These are phyloP conservation scores for Typha latifolia DNA, from an alignment of 176 grass and related monocot species.

Conservation along the genomic window DNA sequence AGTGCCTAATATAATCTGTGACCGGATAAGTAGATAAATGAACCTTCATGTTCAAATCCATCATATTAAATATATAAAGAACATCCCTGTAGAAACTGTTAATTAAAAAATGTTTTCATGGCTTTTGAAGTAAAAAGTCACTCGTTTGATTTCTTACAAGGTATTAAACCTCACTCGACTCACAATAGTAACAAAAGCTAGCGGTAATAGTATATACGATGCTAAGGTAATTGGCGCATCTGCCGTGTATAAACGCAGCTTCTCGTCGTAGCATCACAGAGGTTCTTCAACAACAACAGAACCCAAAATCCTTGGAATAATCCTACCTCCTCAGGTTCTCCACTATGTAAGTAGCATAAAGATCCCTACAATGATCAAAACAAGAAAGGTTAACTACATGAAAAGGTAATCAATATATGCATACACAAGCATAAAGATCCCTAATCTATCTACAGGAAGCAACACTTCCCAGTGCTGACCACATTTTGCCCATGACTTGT, in stretches of 20 bases:
- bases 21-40: no score
- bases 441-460: background rate
- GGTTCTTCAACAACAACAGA: background rate
- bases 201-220: background rate
- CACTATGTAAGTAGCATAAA: slow-evolving; percentile 85
- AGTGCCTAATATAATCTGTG: no score
- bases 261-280: no score
- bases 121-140: no score
- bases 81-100: no score
- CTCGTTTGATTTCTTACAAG: no score
- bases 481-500: background rate
- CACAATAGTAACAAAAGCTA: no score
- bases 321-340: slow-evolving; percentile 82
- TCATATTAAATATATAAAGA: no score
- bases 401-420: background rate
- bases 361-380: slow-evolving; percentile 43
- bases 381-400: slow-evolving; percentile 1
- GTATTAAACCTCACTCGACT: no score
- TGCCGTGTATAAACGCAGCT: background rate
- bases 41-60: no score
- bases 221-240: background rate
- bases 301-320: background rate
- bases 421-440: background rate
- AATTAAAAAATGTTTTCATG: no score
- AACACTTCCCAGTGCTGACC: background rate